Evolutionary conservation across 345 rosid genomes (phyloP), one percentile per base, ranked within the genome.

Genomic region (Kernera saxatilis): DNA sequence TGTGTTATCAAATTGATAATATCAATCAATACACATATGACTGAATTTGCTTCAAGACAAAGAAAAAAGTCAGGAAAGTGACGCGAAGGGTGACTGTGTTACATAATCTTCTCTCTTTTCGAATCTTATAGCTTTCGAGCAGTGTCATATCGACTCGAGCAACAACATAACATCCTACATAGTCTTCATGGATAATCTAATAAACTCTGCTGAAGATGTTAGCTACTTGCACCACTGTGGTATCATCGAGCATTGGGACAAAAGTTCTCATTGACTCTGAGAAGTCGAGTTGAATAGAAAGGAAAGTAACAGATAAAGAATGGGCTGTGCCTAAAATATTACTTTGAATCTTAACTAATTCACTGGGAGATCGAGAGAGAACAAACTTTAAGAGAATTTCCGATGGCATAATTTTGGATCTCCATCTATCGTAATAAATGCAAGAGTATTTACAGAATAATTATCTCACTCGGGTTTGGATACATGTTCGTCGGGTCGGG

Each of bases 41-140:
- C n/a, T n/a, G n/a, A n/a, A n/a, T n/a, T n/a, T n/a, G n/a, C n/a
- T n/a, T n/a, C n/a, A n/a, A n/a, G n/a, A n/a, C n/a, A n/a, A n/a
- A n/a, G n/a, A n/a, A n/a, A n/a, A n/a, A n/a, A n/a, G n/a, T n/a
- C n/a, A n/a, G n/a, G n/a, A n/a, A n/a, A n/a, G n/a, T n/a, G n/a
- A n/a, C n/a, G n/a, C n/a, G n/a, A n/a, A n/a, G n/a, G n/a, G n/a
- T n/a, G n/a, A n/a, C n/a, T n/a, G n/a, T n/a, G n/a, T n/a, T n/a
- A n/a, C n/a, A n/a, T n/a, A n/a, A n/a, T n/a, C n/a, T n/a, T n/a
- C 98, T 0, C 87, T 92, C 9, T 89, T 92, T 82, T 90, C 87
- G 55, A 89, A 90, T 39, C 89, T 86, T 9, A 88, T 92, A 5
- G 91, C 98, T 15, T 86, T 84, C 1, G 92, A 88, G 78, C 92